Conservation (phyloP, 1,284 basidiomycete species). For the Malassezia restricta region DNA sequence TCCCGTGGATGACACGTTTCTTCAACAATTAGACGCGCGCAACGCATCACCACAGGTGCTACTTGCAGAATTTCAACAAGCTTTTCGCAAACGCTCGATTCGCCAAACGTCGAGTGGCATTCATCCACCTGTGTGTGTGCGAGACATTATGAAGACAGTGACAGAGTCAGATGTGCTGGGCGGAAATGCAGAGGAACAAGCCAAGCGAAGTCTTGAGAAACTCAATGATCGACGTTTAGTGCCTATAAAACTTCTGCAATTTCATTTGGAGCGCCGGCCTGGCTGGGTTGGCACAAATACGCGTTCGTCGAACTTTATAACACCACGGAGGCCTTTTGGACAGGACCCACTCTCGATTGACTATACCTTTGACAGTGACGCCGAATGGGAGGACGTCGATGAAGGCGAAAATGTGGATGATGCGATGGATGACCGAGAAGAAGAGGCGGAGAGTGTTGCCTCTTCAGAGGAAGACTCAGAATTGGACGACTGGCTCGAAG, state of each 20-base stretch:
- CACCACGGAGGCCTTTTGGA: constrained; percentile 30
- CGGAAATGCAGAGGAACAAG: constrained; percentile 32
- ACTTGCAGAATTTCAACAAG: constrained; percentile 20
- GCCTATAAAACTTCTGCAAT: constrained; percentile 39
- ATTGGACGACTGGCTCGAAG: constrained; percentile 44
- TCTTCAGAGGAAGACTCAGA: constrained; percentile 34
- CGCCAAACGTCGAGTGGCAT: constrained; percentile 12
- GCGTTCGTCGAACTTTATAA: constrained; percentile 35
- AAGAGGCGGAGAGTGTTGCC: constrained; percentile 22
- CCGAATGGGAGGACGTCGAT: constrained; percentile 41
- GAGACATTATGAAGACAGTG: constrained; percentile 40
- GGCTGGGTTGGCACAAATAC: constrained; percentile 43
- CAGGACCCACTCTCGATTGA: constrained; percentile 41
- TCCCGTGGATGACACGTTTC: not conserved
- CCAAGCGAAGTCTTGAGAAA: constrained; percentile 25
- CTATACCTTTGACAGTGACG: constrained; percentile 42
- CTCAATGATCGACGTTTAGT: constrained; percentile 32
- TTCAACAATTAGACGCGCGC: not conserved
- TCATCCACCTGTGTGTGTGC: constrained; percentile 29
- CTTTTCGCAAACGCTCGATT: not conserved
- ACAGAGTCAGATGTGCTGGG: constrained; percentile 40
- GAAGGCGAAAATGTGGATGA: constrained; percentile 40
- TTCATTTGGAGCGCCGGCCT: constrained; percentile 36
- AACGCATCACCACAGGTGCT: constrained; percentile 12
- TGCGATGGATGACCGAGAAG: constrained; percentile 27